Evolutionary conservation across 306 rosid genomes (phyloP).

Genomic region (Corylus heterophylla): DNA sequence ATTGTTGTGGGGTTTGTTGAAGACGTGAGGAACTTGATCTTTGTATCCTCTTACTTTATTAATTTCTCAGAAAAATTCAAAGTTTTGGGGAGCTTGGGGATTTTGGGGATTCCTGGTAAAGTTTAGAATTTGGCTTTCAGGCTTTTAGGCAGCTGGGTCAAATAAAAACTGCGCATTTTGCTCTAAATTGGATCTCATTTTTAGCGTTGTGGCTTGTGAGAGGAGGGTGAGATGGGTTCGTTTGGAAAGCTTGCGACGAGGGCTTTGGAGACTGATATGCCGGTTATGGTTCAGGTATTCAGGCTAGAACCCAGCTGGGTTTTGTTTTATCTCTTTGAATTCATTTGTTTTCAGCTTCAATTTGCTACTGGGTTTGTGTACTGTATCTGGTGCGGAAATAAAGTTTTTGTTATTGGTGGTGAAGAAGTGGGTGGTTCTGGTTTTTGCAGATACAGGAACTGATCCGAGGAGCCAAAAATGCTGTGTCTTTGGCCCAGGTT

Average conservation of each 20-base stretch:
- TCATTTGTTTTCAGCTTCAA: conserved; percentile 20
- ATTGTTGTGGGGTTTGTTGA: conserved; percentile 2
- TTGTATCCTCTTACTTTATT: not conserved
- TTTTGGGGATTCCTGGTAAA: conserved; percentile 15
- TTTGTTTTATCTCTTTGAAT: not conserved
- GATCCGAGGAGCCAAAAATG: conserved; percentile 41
- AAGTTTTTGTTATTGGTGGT: conserved; percentile 8
- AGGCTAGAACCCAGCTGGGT: conserved; percentile 15
- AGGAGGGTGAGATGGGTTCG: conserved; percentile 49
- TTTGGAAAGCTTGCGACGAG: conserved; percentile 51
- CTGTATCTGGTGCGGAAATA: not conserved
- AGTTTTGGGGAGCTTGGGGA: conserved; percentile 1
- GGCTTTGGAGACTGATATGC: conserved; percentile 59
- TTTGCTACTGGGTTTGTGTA: not conserved
- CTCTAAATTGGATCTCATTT: conserved; percentile 3
- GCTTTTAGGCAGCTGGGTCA: conserved; percentile 18
- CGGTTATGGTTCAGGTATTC: conserved; percentile 59
- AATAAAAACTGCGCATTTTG: not conserved
- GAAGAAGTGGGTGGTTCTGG: not conserved
- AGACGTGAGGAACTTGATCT: not conserved
- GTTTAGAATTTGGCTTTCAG: conserved; percentile 19
- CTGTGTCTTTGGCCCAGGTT: conserved; percentile 64
- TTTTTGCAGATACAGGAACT: conserved; percentile 56
- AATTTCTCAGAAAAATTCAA: not conserved
- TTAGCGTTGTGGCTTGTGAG: conserved; percentile 19